These are phyloP conservation scores for Mycena olivaceomarginata DNA, from an alignment of 768 basidiomycete species.

Conservation along the genomic window DNA sequence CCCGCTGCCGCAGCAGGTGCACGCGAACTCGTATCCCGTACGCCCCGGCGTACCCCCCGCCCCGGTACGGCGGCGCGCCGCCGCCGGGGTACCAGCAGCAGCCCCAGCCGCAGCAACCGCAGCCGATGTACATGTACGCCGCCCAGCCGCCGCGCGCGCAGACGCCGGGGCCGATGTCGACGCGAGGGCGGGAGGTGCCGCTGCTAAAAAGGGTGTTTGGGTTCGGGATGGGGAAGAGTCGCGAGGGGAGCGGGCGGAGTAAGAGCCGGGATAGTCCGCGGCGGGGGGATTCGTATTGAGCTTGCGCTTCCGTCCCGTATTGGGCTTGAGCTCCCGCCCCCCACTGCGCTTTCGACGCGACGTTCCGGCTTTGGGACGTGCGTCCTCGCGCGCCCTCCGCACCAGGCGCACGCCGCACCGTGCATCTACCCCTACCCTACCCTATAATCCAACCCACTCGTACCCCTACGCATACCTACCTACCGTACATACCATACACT, in stretches of 20 bases:
- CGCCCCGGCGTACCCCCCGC: background rate
- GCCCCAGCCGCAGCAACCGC: background rate
- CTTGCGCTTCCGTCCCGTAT: background rate
- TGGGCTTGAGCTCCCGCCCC: background rate
- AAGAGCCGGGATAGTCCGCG: background rate
- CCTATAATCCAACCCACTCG: too few species aligned
- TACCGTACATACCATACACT: too few species aligned
- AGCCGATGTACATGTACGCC: background rate
- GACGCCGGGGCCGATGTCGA: background rate
- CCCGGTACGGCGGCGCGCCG: background rate
- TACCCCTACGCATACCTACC: too few species aligned
- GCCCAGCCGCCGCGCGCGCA: background rate
- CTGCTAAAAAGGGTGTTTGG: constrained; percentile 35
- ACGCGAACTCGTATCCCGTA: constrained; percentile 22
- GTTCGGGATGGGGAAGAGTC: constrained; percentile 8
- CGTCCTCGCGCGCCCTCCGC: too few species aligned
- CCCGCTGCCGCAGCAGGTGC: background rate
- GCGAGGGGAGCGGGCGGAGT: constrained; percentile 7
- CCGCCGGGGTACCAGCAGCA: background rate
- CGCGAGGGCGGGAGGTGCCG: constrained; percentile 20
- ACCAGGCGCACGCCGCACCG: too few species aligned
- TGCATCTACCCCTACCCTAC: too few species aligned
- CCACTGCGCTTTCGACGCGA: too few species aligned
- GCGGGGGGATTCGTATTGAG: background rate
- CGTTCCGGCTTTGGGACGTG: too few species aligned